phyloP scores from a whole-genome alignment of 768 basidiomycete species.

The Suillus subalutaceus region DNA sequence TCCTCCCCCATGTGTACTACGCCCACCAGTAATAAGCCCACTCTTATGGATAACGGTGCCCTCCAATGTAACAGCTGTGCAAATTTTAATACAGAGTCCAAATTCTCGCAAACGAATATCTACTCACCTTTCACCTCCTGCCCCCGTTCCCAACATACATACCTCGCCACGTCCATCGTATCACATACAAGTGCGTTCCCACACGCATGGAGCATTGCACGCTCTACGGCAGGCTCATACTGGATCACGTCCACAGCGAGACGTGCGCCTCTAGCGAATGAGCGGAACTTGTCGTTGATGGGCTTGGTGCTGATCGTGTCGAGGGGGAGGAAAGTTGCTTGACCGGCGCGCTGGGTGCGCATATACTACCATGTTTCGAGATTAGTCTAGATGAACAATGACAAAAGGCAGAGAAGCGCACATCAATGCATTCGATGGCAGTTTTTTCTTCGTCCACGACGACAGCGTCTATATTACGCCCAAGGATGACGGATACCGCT shows the following conservation, averaged over 20 bases:
- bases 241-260: conserved; percentile 87
- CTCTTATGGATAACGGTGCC: conserved; percentile 98
- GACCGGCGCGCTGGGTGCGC: conserved; percentile 91
- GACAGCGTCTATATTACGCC: conserved; percentile 92
- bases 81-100: not conserved
- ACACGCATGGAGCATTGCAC: conserved; percentile 96
- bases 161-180: conserved; percentile 88
- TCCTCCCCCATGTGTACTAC: conserved; percentile 69
- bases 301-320: conserved; percentile 96
- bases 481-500: conserved; percentile 89
- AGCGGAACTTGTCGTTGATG: conserved; percentile 91
- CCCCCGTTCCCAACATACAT: conserved; percentile 90
- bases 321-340: conserved; percentile 98
- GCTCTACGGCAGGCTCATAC: conserved; percentile 81
- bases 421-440: conserved; percentile 96
- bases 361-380: conserved; percentile 63
- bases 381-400: not conserved
- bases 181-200: conserved; percentile 96
- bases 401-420: conserved; percentile 3
- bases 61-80: conserved; percentile 87
- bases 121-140: conserved; percentile 93
- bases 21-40: conserved; percentile 95
- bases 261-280: conserved; percentile 85
- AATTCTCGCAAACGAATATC: not conserved
- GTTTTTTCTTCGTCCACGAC: conserved; percentile 98